phyloP scores from a whole-genome alignment of 345 rosid species.

The Camelina hispida region DNA sequence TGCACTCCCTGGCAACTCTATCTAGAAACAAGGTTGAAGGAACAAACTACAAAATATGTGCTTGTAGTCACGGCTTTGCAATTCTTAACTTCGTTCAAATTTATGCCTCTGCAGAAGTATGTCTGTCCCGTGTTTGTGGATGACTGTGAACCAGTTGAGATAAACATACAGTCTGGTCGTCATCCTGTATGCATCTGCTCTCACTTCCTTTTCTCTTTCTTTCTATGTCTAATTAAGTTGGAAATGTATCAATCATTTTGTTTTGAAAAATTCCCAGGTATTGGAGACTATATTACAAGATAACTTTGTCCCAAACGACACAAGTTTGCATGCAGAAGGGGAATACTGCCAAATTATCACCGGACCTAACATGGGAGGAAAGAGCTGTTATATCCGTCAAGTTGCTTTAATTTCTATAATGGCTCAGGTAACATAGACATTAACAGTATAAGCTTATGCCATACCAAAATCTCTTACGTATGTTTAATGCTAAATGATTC shows the following conservation, averaged over 20 bases:
- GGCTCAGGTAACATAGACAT: constrained; percentile 79
- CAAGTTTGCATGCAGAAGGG: constrained; percentile 64
- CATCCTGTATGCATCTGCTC: constrained; percentile 71
- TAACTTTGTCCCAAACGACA: constrained; percentile 87
- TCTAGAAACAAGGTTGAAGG: constrained; percentile 72
- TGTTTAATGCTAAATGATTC: constrained; percentile 14
- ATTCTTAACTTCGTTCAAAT: neutral
- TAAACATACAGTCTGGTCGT: constrained; percentile 73
- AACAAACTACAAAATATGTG: neutral
- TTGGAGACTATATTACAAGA: constrained; percentile 77
- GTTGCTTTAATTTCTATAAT: constrained; percentile 86
- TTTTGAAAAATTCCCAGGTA: constrained; percentile 57
- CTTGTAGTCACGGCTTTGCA: constrained; percentile 25
- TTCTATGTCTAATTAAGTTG: neutral
- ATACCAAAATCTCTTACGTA: neutral
- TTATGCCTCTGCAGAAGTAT: constrained; percentile 64
- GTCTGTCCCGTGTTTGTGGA: constrained; percentile 67
- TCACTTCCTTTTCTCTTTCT: constrained; percentile 5
- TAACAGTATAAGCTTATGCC: neutral
- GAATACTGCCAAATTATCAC: constrained; percentile 91
- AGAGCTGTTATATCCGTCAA: constrained; percentile 98
- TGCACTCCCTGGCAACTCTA: constrained; percentile 83
- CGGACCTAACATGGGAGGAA: constrained; percentile 99
- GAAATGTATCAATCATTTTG: neutral
- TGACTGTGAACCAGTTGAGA: constrained; percentile 74